Evolutionary conservation across 768 basidiomycete species (phyloP), one percentile per base, ranked within the genome.

Genomic region (Kwoniella bestiolae): DNA sequence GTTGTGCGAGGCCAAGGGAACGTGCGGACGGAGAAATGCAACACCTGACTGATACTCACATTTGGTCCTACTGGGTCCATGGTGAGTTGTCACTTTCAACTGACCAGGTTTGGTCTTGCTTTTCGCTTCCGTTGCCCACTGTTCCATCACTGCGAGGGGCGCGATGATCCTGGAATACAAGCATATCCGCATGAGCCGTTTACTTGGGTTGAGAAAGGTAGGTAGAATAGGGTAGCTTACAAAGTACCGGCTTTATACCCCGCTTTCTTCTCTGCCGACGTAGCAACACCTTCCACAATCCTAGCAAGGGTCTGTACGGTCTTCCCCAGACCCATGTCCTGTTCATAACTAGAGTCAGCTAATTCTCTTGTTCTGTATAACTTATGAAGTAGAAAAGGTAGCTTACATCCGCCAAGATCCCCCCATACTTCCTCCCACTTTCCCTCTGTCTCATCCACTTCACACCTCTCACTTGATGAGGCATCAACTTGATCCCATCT

Each of bases 271-370:
- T 95, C 91, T 4, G 85, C 84, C 66, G 87, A 87, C 21, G 84
- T 86, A 7, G 90, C 86, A 3, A 86, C 85, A 0, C 91, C 90
- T 60, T 94, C 92, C 0, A 92, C 87, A 45, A 99, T 94, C 1
- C 92, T 87, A 0, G 90, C 86, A 12, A 98, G 83, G 0, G 91
- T 91, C 75, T 98, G 95, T 25, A 97, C 91, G 0, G 96, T 99
- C 82, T 83, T 82, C 1, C 81, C 81, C 16, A 82, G 67, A 23
- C 79, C 80, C 81, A 80, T 82, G 64, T 81, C 80, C 79, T 80
- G 21, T 25, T 50, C 63, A 52, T 29, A 45, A 21, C 11, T 16
- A 31, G 21, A 58, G 46, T 57, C 44, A 21, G 29, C 41, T 28
- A 26, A 9, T 25, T 14, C 49, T 21, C 16, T 49, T 51, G 14